A percentile compares a stretch with the other conserved stretches of the same genome.
These are phyloP conservation scores for Eremochloa ophiuroides DNA, from an alignment of 176 grass and related monocot genomes.

Conservation along the genomic window DNA sequence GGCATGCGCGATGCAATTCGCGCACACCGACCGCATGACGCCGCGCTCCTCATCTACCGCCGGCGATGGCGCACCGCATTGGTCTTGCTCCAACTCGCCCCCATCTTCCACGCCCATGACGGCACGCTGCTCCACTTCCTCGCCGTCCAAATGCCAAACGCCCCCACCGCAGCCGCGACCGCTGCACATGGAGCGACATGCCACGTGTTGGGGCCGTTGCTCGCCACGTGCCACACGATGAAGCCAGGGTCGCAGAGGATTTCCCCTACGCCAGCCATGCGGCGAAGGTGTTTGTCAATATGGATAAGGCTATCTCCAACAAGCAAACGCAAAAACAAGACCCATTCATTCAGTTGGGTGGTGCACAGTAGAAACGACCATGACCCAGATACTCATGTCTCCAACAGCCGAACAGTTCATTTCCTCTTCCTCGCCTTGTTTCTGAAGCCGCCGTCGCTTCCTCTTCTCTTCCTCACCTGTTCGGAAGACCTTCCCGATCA, in stretches of 20 bases:
- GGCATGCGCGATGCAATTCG: conserved; percentile 72
- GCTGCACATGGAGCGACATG: background rate
- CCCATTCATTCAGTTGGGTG: too few relatives aligned
- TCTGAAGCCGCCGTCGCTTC: too few relatives aligned
- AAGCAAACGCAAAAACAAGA: too few relatives aligned
- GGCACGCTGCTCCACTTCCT: conserved; percentile 70
- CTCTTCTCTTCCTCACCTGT: too few relatives aligned
- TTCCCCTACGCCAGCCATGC: conserved; percentile 40
- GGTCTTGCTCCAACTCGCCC: conserved; percentile 72
- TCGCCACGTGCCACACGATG: conserved; percentile 61
- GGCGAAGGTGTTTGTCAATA: conserved; percentile 51
- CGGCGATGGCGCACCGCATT: conserved; percentile 78
- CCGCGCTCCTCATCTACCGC: conserved; percentile 61
- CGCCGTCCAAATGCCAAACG: conserved; percentile 76
- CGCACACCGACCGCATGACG: conserved; percentile 49
- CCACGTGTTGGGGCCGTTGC: background rate
- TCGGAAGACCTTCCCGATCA: too few relatives aligned
- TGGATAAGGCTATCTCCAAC: too few relatives aligned
- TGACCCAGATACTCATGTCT: too few relatives aligned
- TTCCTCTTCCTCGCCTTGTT: too few relatives aligned
- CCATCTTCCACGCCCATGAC: conserved; percentile 62
- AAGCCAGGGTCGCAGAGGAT: conserved; percentile 51
- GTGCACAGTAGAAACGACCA: too few relatives aligned
- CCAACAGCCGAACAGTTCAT: too few relatives aligned
- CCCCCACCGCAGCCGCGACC: background rate